Evolutionary conservation across 495 filamentous ascomycete species (phyloP).

Genomic region (Usnea hakonensis): DNA sequence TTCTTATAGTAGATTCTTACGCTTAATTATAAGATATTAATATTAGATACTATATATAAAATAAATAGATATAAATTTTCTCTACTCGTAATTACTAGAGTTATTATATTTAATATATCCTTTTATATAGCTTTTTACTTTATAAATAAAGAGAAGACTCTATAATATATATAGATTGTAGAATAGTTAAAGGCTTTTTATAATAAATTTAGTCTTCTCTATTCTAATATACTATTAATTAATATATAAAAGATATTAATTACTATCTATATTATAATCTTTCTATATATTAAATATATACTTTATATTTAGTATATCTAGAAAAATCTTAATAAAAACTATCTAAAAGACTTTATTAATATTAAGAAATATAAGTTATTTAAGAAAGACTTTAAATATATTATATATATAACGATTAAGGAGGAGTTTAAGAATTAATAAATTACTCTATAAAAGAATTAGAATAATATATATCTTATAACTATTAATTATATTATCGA

Average conservation of each 20-base stretch:
- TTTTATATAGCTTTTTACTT: conserved; percentile 19
- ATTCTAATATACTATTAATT: not conserved
- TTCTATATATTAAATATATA: not conserved
- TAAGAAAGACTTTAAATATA: no score
- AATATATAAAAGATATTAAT: not conserved
- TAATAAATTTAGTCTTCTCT: not conserved
- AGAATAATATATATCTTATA: no score
- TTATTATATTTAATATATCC: not conserved
- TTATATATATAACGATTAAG: no score
- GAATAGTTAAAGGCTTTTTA: not conserved
- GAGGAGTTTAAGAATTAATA: no score
- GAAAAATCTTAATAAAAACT: not conserved
- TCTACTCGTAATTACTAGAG: conserved; percentile 12
- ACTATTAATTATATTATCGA: no score
- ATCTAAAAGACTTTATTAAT: no score
- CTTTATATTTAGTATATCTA: not conserved
- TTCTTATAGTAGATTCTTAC: not conserved
- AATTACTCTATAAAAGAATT: no score
- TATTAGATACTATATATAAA: conserved; percentile 21
- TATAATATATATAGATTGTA: not conserved
- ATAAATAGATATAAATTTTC: conserved; percentile 18
- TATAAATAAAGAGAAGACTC: not conserved
- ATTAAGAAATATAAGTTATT: no score
- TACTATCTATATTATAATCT: not conserved
- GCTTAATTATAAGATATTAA: conserved; percentile 10